A percentile compares a stretch with the other conserved stretches of the same genome.
Evolutionary conservation across 768 basidiomycete species (phyloP).

Genomic region (Chiua virens): DNA sequence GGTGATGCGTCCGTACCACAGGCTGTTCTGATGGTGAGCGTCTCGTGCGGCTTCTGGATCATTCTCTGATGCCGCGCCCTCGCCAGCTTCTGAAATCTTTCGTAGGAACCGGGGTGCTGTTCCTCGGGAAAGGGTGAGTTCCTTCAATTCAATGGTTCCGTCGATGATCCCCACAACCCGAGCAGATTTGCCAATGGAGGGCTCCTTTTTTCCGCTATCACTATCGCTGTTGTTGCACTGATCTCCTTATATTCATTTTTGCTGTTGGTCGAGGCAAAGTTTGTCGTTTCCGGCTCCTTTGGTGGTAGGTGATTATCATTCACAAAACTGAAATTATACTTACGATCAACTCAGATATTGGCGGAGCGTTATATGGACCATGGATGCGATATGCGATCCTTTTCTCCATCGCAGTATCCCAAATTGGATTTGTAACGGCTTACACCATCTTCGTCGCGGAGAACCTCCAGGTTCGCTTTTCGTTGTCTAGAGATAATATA

Average conservation of each 20-base stretch:
- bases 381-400: constrained; percentile 94
- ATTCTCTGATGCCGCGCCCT: too few species aligned
- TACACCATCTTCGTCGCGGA: constrained; percentile 97
- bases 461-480: constrained; percentile 59
- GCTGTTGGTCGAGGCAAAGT: constrained; percentile 83
- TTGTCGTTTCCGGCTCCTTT: constrained; percentile 88
- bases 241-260: constrained; percentile 94
- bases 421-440: constrained; percentile 84
- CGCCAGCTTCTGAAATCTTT: constrained; percentile 85
- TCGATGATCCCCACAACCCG: constrained; percentile 3
- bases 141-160: neutral
- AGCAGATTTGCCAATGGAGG: constrained; percentile 93
- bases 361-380: constrained; percentile 85
- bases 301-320: constrained; percentile 59
- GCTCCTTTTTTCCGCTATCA: constrained; percentile 79
- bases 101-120: constrained; percentile 93
- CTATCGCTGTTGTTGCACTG: constrained; percentile 76
- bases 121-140: constrained; percentile 86
- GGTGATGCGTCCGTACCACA: constrained; percentile 91
- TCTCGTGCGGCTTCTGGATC: neutral
- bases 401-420: constrained; percentile 83
- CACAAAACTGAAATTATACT: constrained; percentile 1
- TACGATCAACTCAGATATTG: constrained; percentile 65
- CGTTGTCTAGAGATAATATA: neutral
- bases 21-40: constrained; percentile 86